A percentile compares a stretch with the other conserved stretches of the same genome.
These are phyloP conservation scores for Lyophyllum atratum DNA, from an alignment of 768 basidiomycete species.

Conservation along the genomic window DNA sequence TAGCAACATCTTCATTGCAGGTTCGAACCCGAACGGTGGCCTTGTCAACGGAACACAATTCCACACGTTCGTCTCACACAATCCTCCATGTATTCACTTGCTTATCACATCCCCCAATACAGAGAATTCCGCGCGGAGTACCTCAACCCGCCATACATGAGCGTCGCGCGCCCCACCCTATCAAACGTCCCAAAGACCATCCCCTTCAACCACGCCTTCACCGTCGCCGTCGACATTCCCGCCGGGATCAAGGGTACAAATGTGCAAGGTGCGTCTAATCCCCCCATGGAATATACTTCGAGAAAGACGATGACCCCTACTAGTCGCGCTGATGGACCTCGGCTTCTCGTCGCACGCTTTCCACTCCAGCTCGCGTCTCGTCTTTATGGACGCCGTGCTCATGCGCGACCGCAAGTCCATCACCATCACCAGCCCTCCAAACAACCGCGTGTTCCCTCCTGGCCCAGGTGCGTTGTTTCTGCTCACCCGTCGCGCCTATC, in stretches of 20 bases:
- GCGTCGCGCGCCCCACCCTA: conserved; percentile 31
- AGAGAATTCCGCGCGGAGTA: conserved; percentile 45
- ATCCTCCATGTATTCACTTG: conserved; percentile 16
- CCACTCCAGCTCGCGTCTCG: conserved; percentile 32
- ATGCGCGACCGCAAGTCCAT: conserved; percentile 32
- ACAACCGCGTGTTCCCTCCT: conserved; percentile 39
- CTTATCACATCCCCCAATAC: conserved; percentile 17
- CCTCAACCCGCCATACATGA: conserved; percentile 43
- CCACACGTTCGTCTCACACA: not conserved
- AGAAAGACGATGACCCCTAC: not conserved
- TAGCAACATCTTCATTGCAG: conserved; percentile 31
- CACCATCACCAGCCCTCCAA: conserved; percentile 35
- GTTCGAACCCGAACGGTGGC: conserved; percentile 43
- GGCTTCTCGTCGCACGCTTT: conserved; percentile 43
- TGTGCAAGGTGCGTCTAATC: conserved; percentile 25
- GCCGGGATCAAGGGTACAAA: conserved; percentile 20
- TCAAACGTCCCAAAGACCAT: conserved; percentile 36
- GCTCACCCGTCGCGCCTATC: no score
- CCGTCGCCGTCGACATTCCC: conserved; percentile 32
- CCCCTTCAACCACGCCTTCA: conserved; percentile 35
- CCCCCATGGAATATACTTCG: not conserved
- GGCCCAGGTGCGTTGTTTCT: not conserved
- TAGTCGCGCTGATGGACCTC: conserved; percentile 43
- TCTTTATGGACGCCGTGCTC: conserved; percentile 35
- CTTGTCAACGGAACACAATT: not conserved